A percentile compares a stretch with the other conserved stretches of the same genome.
Conservation (phyloP, 2,329 filamentous ascomycete species). For the Magnaporthiopsis poae region DNA sequence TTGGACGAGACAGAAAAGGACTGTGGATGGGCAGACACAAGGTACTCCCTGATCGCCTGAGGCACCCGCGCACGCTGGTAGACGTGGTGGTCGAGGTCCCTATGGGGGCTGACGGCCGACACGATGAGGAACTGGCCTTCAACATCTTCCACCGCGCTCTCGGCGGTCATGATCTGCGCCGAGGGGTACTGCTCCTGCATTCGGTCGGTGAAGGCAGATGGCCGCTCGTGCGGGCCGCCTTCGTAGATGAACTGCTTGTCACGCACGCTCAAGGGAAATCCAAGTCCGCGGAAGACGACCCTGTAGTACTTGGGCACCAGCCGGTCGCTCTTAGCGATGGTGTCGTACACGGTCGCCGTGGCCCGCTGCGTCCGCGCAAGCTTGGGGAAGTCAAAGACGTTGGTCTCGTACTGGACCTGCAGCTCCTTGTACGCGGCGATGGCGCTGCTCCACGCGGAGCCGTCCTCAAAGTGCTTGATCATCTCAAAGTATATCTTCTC, state of each 20-base stretch:
- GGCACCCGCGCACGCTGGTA: constrained; percentile 82
- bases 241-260: constrained; percentile 93
- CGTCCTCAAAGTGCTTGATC: constrained; percentile 88
- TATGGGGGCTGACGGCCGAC: constrained; percentile 69
- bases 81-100: constrained; percentile 70
- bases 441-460: constrained; percentile 86
- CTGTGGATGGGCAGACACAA: constrained; percentile 67
- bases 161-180: constrained; percentile 66
- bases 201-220: constrained; percentile 74
- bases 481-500: constrained; percentile 88
- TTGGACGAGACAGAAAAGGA: constrained; percentile 68
- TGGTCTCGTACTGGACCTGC: constrained; percentile 80
- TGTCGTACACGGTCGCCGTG: constrained; percentile 87
- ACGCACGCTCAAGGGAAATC: constrained; percentile 69
- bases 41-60: constrained; percentile 74
- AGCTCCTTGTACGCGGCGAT: constrained; percentile 83
- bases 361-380: constrained; percentile 79
- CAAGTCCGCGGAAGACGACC: constrained; percentile 78
- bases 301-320: constrained; percentile 79
- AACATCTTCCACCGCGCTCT: constrained; percentile 58
- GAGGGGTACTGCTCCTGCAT: constrained; percentile 85
- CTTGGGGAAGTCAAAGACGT: constrained; percentile 83
- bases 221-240: constrained; percentile 64
- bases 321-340: constrained; percentile 70
- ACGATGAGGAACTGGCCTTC: constrained; percentile 87